phyloP scores from a whole-genome alignment of 2,329 filamentous ascomycete genomes.

The Pseudogymnoascus sp. region DNA sequence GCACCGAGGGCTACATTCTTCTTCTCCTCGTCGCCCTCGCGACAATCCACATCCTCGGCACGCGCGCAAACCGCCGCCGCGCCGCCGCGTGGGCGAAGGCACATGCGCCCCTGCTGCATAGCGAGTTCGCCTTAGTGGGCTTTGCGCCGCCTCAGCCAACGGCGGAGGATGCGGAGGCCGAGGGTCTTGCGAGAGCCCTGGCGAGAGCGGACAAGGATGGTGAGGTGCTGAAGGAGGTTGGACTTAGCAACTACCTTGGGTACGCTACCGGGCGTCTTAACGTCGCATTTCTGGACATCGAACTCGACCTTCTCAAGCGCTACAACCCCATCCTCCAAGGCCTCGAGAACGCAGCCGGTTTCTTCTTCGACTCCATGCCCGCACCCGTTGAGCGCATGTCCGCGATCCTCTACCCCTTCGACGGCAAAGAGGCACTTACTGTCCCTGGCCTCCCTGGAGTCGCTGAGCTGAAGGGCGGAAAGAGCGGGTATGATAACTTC shows the following conservation, averaged over 20 bases:
- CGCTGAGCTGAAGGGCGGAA: conserved; percentile 48
- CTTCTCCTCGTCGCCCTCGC: conserved; percentile 67
- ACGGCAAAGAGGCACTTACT: conserved; percentile 77
- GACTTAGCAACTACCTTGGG: conserved; percentile 73
- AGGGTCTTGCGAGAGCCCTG: conserved; percentile 33
- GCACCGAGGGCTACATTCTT: conserved; percentile 75
- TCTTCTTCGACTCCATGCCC: conserved; percentile 73
- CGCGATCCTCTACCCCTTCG: conserved; percentile 77
- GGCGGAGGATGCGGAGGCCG: conserved; percentile 38
- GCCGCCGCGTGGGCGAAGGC: conserved; percentile 73
- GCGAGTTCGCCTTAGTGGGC: conserved; percentile 83
- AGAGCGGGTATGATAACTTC: conserved; percentile 76
- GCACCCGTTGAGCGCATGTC: conserved; percentile 66
- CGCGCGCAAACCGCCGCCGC: conserved; percentile 69
- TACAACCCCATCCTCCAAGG: conserved; percentile 68
- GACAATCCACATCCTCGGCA: conserved; percentile 72
- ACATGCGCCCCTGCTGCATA: conserved; percentile 62
- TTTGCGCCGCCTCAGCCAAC: conserved; percentile 53
- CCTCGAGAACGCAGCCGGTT: conserved; percentile 61
- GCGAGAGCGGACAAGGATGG: conserved; percentile 38
- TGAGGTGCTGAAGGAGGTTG: conserved; percentile 72
- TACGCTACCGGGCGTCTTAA: conserved; percentile 93
- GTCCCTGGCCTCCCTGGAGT: conserved; percentile 59
- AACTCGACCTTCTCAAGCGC: conserved; percentile 71
- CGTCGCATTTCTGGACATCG: conserved; percentile 81